Evolutionary conservation across 2,329 filamentous ascomycete species (phyloP).

Genomic region (Monilinia fructicola): DNA sequence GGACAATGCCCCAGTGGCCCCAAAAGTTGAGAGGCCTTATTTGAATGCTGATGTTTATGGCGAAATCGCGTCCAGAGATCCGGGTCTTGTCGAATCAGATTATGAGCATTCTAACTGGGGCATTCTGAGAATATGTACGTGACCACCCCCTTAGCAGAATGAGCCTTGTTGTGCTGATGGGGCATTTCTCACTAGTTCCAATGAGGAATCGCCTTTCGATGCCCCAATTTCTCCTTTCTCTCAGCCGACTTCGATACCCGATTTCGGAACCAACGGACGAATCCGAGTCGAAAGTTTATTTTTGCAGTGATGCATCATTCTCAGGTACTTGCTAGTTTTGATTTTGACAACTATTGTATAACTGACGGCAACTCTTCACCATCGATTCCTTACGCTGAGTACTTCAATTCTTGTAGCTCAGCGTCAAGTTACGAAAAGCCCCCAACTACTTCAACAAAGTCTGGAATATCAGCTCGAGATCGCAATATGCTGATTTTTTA

Average conservation of each 20-base stretch:
- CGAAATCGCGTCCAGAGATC: neutral
- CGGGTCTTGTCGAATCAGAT: neutral
- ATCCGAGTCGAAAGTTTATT: neutral
- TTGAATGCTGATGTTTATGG: neutral
- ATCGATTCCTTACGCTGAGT: neutral
- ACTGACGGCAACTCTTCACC: neutral
- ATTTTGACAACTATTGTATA: neutral
- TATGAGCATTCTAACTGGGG: neutral
- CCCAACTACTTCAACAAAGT: neutral
- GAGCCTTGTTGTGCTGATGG: slow-evolving; percentile 8
- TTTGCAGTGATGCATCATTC: neutral
- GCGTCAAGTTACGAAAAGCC: neutral
- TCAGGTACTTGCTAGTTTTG: neutral
- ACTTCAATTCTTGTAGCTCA: neutral
- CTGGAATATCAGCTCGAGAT: neutral
- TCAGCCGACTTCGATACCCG: neutral
- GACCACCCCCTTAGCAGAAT: neutral
- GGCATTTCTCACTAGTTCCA: slow-evolving; percentile 4
- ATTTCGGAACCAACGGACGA: neutral
- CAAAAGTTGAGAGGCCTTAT: neutral
- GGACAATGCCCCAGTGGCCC: neutral
- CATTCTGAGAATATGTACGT: slow-evolving; percentile 2
- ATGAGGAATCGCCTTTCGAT: neutral
- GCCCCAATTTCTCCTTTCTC: neutral
- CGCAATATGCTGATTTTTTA: neutral